Base-by-base conservation (phyloP, 208 protist species). In the Angomonas ambiguus region DNA sequence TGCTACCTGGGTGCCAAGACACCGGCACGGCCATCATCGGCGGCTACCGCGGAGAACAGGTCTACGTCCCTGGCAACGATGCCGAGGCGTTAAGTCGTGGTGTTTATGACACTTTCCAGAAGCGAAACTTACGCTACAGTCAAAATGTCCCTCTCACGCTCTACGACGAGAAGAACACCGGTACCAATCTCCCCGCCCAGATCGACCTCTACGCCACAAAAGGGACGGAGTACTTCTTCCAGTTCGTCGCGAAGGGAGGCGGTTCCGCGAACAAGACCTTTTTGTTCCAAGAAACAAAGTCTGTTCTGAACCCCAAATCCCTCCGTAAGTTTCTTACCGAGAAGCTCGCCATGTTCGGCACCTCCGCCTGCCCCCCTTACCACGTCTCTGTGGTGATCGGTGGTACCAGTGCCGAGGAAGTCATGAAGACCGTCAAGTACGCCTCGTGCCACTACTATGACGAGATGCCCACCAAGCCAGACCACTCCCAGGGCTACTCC, bases 251-350 rank as follows among this genome's bases (percentile, higher is more conserved):
- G 48, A 99, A 99, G 78, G 97, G 97, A 56, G 97, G 97, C 64
- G 97, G 97, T 68, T 97, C 91, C 25, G 97, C 97, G 8, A 99
- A 99, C 86, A 99, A 99, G 82, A 96, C 95, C 0, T 99, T 88
- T 74, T 80, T 99, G 22, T 97, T 91, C 72, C 97, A 98, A 82
- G 84, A 98, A 77, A 98, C 94, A 25, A 98, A 98, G 82, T 96
- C 97, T 22, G 85, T 98, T 64, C 84, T 98, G 32, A 98, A 97
- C 76, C 86, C 89, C 13, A 88, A 93, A 59, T 89, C 83, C 13
- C 68, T 98, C 24, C 76, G 90, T 20, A 86, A 87, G 55, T 98
- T 98, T 68, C 69, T 98, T 33, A 69, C 93, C 65, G 94, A 97
- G 62, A 97, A 98, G 81, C 92, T 98, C 32, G 75, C 78, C 35